These are phyloP conservation scores for Quambalaria eucalypti DNA, from an alignment of 1,284 basidiomycete species.

Conservation along the genomic window DNA sequence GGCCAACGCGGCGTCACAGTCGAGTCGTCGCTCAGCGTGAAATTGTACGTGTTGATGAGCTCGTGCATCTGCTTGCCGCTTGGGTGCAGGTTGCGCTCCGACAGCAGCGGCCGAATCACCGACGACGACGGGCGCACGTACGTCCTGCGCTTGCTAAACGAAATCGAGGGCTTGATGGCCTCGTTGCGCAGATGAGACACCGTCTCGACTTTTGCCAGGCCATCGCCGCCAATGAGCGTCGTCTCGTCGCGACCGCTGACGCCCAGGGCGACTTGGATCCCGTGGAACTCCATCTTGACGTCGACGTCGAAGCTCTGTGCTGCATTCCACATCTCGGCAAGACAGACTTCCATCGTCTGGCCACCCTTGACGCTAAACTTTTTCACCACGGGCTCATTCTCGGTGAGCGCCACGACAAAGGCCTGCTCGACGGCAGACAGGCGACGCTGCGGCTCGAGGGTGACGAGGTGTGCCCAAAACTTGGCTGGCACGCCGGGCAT, in stretches of 20 bases:
- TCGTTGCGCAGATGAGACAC: conserved; percentile 39
- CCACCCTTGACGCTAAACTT: conserved; percentile 42
- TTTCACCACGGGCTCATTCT: conserved; percentile 44
- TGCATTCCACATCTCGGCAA: conserved; percentile 46
- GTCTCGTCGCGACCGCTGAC: conserved; percentile 32
- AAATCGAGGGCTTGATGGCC: conserved; percentile 36
- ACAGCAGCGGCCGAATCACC: conserved; percentile 27
- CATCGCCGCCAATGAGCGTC: conserved; percentile 42
- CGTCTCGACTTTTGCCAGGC: conserved; percentile 36
- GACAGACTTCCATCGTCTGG: conserved; percentile 44
- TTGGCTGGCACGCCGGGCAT: conserved; percentile 33
- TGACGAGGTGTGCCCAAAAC: conserved; percentile 47
- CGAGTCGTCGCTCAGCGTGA: conserved; percentile 36
- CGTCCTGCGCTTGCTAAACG: conserved; percentile 41
- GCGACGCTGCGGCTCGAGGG: conserved; percentile 40
- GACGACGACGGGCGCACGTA: conserved; percentile 37
- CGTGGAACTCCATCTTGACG: conserved; percentile 46
- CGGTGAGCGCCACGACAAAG: conserved; percentile 37
- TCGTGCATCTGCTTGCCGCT: conserved; percentile 40
- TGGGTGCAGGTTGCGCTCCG: conserved; percentile 38
- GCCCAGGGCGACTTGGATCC: conserved; percentile 26
- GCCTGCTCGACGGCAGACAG: conserved; percentile 41
- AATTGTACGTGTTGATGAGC: conserved; percentile 43
- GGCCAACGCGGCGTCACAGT: conserved; percentile 5
- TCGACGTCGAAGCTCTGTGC: conserved; percentile 42